phyloP scores from a whole-genome alignment of 1,139 yeast genomes.

The Blastobotrys niveus region DNA sequence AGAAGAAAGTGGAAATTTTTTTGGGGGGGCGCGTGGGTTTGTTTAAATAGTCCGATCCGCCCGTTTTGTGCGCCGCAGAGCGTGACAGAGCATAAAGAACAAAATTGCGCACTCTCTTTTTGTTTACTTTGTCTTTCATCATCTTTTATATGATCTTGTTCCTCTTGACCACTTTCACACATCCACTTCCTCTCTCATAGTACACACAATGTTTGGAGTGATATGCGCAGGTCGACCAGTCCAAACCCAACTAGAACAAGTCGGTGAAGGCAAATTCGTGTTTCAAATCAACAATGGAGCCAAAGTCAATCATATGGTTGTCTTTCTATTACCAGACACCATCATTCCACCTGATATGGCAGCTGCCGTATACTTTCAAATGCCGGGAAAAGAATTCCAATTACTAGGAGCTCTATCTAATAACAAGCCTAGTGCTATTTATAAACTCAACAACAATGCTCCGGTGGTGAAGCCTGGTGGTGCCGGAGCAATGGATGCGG shows the following conservation, averaged over 20 bases:
- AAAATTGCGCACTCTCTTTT: too few species aligned
- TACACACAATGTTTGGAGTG: constrained; percentile 41
- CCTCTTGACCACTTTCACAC: too few species aligned
- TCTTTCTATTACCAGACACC: constrained; percentile 69
- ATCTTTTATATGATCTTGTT: too few species aligned
- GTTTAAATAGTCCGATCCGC: too few species aligned
- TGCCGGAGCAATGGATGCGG: constrained; percentile 24
- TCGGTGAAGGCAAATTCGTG: constrained; percentile 60
- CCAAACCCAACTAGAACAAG: constrained; percentile 44
- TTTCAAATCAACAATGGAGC: constrained; percentile 56
- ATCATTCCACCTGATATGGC: constrained; percentile 58
- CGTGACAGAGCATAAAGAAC: too few species aligned
- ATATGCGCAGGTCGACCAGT: constrained; percentile 42
- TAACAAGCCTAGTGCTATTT: constrained; percentile 85
- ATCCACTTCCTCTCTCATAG: too few species aligned
- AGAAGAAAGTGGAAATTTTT: too few species aligned
- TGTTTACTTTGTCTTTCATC: too few species aligned
- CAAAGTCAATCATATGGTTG: constrained; percentile 62
- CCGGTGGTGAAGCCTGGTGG: too few species aligned
- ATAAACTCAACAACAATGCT: constrained; percentile 56
- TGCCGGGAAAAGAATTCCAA: constrained; percentile 71
- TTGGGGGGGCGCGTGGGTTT: too few species aligned
- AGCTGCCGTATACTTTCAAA: constrained; percentile 83
- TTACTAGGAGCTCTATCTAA: constrained; percentile 68
- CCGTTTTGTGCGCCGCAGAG: too few species aligned